Base-by-base conservation (phyloP, 371 early-diverging fungal species). In the Mortierella sp. region DNA sequence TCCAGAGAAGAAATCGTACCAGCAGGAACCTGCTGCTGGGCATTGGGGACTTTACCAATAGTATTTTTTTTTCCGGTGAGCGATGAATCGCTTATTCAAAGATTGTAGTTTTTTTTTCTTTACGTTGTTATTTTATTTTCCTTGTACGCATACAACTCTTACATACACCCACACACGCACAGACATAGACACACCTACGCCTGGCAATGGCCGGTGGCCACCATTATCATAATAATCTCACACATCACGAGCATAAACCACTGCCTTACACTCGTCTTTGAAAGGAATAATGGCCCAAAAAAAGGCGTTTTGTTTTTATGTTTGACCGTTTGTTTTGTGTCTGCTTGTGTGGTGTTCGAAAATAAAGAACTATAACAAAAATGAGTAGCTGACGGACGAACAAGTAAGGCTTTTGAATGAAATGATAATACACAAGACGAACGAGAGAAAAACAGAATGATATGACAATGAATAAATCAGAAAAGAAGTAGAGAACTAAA, bases 1-100 rank as follows among this genome's bases (percentile, higher is more conserved):
- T 0, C 13, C 50, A 26, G 69, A 31, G 26, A 75, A 75, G 43
- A n/a, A 75, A 50, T 70, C 50, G 24, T 55, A 74, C n/a, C 31
- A 37, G 24, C 74, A 74, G 26, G 74, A 55, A 5, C 50, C 48
- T 34, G 31, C 13, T 59, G 31, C 31, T 37, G 64, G 64, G 19
- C 64, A 64, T 37, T 64, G 64, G 64, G 31, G 31, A 2, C 64
- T 64, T 21, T 64, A 64, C 37, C 64, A 64, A 21, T 64, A 64
- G 64, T 19, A 28, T 28, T 8, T 57, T 6, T 57, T 28, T 8
- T 57, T 6, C 4, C 4, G 43, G 43, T 40, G 43, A 40, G 2
- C 43, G 43, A 6, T 40, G 43, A 6, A 40, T 40, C 43, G 6
- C 43, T 4, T 4, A 40, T 40, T 6, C 43, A 40, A 40, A n/a